These are phyloP conservation scores for Hanseniaspora lindneri DNA, from an alignment of 805 yeast genomes.

Conservation along the genomic window DNA sequence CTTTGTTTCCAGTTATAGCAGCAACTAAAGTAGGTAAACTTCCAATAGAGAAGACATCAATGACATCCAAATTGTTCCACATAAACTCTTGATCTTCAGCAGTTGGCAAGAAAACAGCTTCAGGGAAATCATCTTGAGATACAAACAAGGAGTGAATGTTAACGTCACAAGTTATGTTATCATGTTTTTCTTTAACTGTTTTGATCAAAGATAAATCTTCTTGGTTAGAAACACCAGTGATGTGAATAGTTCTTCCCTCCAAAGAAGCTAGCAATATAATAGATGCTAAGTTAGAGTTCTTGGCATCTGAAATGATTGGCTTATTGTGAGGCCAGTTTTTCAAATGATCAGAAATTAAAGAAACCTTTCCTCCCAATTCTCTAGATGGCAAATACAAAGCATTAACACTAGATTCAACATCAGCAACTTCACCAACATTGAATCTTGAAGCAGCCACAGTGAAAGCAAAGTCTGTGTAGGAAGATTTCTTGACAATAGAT, in stretches of 20 bases:
- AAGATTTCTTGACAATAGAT: slow-evolving; percentile 39
- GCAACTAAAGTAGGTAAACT: slow-evolving; percentile 64
- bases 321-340: slow-evolving; percentile 73
- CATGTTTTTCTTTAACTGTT: slow-evolving; percentile 72
- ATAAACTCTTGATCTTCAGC: slow-evolving; percentile 67
- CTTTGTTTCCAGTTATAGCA: slow-evolving; percentile 46
- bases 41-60: slow-evolving; percentile 86
- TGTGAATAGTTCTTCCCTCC: slow-evolving; percentile 73
- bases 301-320: slow-evolving; percentile 86
- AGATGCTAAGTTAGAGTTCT: slow-evolving; percentile 85
- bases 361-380: slow-evolving; percentile 56
- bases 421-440: slow-evolving; percentile 51
- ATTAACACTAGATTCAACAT: slow-evolving; percentile 55
- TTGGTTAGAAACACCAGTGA: slow-evolving; percentile 69
- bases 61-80: slow-evolving; percentile 59
- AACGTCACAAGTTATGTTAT: slow-evolving; percentile 83
- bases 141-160: slow-evolving; percentile 67
- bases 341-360: slow-evolving; percentile 69
- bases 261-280: slow-evolving; percentile 78
- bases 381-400: slow-evolving; percentile 73
- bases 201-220: slow-evolving; percentile 74
- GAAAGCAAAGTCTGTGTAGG: slow-evolving; percentile 71
- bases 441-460: slow-evolving; percentile 70
- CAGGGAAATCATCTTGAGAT: slow-evolving; percentile 58
- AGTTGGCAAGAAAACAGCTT: slow-evolving; percentile 64